Base-by-base conservation (phyloP, 2,329 filamentous ascomycete species). In the Pseudofabraea citricarpa region DNA sequence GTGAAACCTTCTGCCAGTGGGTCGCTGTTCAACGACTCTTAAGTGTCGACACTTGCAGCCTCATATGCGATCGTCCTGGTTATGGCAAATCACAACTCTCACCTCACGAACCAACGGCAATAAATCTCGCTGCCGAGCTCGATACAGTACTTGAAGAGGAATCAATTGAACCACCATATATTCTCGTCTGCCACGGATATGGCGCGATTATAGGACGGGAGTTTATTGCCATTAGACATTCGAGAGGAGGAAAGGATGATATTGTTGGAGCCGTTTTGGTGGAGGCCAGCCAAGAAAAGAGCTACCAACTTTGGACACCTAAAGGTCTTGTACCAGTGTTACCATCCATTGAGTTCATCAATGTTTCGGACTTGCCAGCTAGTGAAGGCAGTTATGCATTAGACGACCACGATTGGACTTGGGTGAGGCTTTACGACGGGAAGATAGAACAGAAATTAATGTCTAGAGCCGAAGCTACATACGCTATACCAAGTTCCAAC, bases 51-150 rank as follows among this genome's bases (percentile, higher is more conserved):
- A 47, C 47, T 38, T 47, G 54, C n/a, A 50, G 43, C 26, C 32
- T 57, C 5, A 42, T 47, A 21, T 59, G 58, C 18, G 56, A 58
- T 43, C 53, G 56, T 19, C 45, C 53, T 16, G 56, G 56, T 6
- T 44, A 52, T 21, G 56, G 50, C 9, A 47, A 43, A 13, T 58
- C 54, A 40, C 45, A 51, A 21, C 21, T 38, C 12, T 10, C 27
- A 22, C 46, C 36, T 23, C 37, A 48, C 10, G 35, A 31, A 19
- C 46, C 44, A 18, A 49, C 16, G 6, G 49, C 49, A 16, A 23
- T 26, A 9, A 33, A 39, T 6, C 29, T 46, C 10, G 49, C 44
- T 9, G 18, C 18, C 6, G 48, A 52, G 27, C 41, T 52, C 6
- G 46, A 47, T 21, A 27, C 18, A 4, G 44, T 52, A n/a, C 44